These are phyloP conservation scores for Clitoria ternatea DNA, from an alignment of 306 rosid genomes.

Conservation along the genomic window DNA sequence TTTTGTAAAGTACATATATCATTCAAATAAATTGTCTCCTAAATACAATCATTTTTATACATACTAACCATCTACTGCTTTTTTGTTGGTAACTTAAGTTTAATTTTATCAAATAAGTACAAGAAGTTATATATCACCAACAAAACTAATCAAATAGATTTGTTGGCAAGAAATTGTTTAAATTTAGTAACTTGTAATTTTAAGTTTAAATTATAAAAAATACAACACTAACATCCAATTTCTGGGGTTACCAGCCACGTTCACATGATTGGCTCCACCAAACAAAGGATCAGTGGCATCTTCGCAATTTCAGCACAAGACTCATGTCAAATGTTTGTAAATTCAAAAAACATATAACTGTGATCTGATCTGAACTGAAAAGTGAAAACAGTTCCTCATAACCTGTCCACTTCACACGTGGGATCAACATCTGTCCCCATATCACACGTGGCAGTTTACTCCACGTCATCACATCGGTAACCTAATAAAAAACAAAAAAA, in stretches of 20 bases:
- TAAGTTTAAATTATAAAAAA: too few relatives aligned
- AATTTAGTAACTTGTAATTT: too few relatives aligned
- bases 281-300: neutral
- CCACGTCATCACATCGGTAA: slow-evolving; percentile 41
- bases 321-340: slow-evolving; percentile 1
- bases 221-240: neutral
- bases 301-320: neutral
- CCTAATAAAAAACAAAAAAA: neutral
- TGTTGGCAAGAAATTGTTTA: too few relatives aligned
- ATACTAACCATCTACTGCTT: too few relatives aligned
- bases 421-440: slow-evolving; percentile 29
- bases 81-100: too few relatives aligned
- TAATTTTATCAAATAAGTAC: too few relatives aligned
- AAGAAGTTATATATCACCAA: too few relatives aligned
- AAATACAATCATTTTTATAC: too few relatives aligned
- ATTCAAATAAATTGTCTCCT: too few relatives aligned
- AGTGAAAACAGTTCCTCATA: neutral
- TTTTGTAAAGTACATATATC: too few relatives aligned
- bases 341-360: neutral
- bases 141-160: too few relatives aligned
- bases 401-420: slow-evolving; percentile 51
- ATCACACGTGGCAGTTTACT: slow-evolving; percentile 35
- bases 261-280: neutral
- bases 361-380: neutral
- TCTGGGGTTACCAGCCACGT: neutral